Base-by-base conservation (phyloP, 495 filamentous ascomycete species). In the Annulohypoxylon bovei region DNA sequence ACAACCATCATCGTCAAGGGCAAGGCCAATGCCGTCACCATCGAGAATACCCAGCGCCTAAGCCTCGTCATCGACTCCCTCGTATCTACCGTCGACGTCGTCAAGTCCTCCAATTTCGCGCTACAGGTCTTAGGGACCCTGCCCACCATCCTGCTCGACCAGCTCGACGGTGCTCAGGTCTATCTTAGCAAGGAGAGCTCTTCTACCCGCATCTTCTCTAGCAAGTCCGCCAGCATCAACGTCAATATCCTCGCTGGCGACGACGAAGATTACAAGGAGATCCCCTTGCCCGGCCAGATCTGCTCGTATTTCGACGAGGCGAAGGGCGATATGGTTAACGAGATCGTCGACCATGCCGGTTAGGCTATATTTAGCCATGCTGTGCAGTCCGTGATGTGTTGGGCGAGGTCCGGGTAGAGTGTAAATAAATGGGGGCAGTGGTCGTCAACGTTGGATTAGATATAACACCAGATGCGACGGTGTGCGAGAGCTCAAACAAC, bases 21-120 rank as follows among this genome's bases (percentile, higher is more conserved):
- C 81, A 99, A 99, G 79, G 93, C 92, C 33, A 99, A 98, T 79
- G 93, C 94, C 11, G 90, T 99, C 67, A 93, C 94, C 18, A 84
- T 98, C 70, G 95, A 97, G 79, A 97, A 97, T 81, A 94, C 90
- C 68, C 88, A 81, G 20, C 89, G 91, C n/a, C 83, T 93, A 8
- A 93, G 91, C 18, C 87, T 99, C 59, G 88, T 98, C 42, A 86
- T 98, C 46, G 94, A 98, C 74, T 92, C 89, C 0, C 88, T 99
- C 28, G 93, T 99, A 44, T 95, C 91, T 56, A 91, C 90, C 33
- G 88, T 99, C 55, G 95, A 98, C 73, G 90, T 95, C 46, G 94
- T 99, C 85, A 97, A 97, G 82, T 93, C 88, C 59, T 87, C 91
- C 61, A 94, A 93, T 72, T 97, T 99, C 76, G 93, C 93, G 32